Evolutionary conservation across 257 asterid species (phyloP), one percentile per base, ranked within the genome.

Genomic region (Jacaranda copaia): DNA sequence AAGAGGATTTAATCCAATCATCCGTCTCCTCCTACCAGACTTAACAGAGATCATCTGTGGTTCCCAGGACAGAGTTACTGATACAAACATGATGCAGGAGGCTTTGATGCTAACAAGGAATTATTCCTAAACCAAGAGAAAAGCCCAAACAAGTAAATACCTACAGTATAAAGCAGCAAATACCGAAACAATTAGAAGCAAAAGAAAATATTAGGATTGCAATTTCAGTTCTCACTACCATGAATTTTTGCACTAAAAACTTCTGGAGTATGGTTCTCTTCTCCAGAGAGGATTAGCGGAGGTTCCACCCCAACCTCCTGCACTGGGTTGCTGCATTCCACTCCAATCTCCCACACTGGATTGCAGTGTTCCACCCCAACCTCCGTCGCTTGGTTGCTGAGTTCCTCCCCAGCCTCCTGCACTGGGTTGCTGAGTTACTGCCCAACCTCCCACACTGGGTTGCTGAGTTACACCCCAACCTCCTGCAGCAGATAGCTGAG

Each of bases 371-470:
- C 49, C 56, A 10, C 48, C 78, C 78, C 80, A 68, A 53, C 51
- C 79, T 6, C 57, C 46, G 10, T 0, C 48, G 16, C 64, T n/a
- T 0, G 61, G 56, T 46, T 39, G 70, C 58, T 13, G 72, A n/a
- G 39, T 32, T 48, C 45, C 62, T 45, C 64, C 77, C 86, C 79
- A 79, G 58, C 78, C 66, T 25, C 55, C 46, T 0, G 16, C 39
- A 3, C 18, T 6, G 13, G 53, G 32, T 46, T 72, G 16, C 42
- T 38, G 36, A 7, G 46, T 8, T 63, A 16, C 75, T 56, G 25
- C 80, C 85, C 78, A 76, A 16, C 76, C 74, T 64, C 78, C 56
- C 8, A 65, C 25, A 45, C 52, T 18, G 15, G 53, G 52, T 63
- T 32, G 77, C 52, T 38, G 72, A 43, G 46, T 35, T 51, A 40